phyloP scores from a whole-genome alignment of 306 rosid genomes.

The Cucumis hystrix region DNA sequence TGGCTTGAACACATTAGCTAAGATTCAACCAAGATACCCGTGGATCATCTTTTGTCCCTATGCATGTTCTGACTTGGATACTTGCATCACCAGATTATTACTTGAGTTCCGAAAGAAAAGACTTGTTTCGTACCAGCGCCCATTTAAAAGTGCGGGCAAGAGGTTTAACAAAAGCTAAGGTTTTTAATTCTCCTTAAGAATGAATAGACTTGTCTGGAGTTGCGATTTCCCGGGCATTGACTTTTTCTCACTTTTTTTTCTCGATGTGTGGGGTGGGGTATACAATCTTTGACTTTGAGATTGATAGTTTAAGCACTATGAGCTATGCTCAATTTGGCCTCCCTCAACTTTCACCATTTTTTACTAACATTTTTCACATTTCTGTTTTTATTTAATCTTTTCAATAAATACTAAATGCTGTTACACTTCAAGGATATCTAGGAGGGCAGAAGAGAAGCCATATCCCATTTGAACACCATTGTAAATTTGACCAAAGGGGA shows the following conservation, averaged over 20 bases:
- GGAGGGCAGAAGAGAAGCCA: constrained; percentile 59
- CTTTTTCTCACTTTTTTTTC: background rate
- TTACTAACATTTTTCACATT: background rate
- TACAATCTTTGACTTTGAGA: too few species aligned
- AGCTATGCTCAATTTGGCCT: too few species aligned
- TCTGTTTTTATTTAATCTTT: background rate
- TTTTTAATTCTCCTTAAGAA: background rate
- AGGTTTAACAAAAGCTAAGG: background rate
- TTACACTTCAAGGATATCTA: constrained; percentile 9
- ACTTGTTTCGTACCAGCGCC: background rate
- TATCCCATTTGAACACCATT: constrained; percentile 39
- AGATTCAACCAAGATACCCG: background rate
- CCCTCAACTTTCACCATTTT: background rate
- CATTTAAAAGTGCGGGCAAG: background rate
- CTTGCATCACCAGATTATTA: background rate
- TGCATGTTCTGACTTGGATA: background rate
- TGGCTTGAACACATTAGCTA: background rate
- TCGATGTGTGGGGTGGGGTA: too few species aligned
- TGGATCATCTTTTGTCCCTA: background rate
- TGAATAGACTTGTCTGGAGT: background rate
- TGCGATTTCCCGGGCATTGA: background rate
- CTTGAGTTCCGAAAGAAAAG: background rate
- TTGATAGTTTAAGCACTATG: too few species aligned
- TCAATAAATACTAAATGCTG: background rate
- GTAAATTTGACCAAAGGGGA: constrained; percentile 40